These are phyloP conservation scores for Xylariales sp. DNA, from an alignment of 2,329 filamentous ascomycete genomes.

Conservation along the genomic window DNA sequence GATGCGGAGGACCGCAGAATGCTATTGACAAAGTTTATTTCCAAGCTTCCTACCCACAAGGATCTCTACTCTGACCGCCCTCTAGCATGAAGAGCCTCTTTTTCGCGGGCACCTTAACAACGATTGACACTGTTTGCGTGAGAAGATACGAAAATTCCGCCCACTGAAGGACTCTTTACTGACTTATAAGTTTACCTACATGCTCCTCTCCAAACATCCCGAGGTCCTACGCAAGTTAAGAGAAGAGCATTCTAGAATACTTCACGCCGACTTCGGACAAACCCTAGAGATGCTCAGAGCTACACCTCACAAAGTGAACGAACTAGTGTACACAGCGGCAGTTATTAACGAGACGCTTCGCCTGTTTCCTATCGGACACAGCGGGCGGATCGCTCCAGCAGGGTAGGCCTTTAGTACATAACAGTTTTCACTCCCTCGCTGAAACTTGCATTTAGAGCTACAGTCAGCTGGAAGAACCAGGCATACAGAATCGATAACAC, in stretches of 20 bases:
- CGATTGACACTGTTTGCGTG: neutral
- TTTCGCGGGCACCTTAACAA: neutral
- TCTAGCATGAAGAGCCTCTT: no score
- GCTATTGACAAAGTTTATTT: neutral
- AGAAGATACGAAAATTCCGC: no score
- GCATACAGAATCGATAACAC: no score
- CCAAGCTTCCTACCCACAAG: neutral
- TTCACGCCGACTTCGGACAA: neutral
- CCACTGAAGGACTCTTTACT: no score
- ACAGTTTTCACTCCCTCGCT: no score
- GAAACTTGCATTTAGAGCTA: no score
- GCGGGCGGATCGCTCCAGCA: no score
- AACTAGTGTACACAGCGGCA: conserved; percentile 4
- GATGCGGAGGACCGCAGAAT: neutral
- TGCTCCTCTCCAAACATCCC: neutral
- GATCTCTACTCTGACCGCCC: neutral
- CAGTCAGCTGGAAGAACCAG: no score
- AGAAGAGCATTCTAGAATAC: neutral
- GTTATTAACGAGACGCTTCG: conserved; percentile 8
- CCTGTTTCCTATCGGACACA: neutral
- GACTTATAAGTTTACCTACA: no score
- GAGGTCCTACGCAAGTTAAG: neutral
- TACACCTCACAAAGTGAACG: neutral
- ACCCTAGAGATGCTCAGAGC: neutral
- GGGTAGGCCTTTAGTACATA: no score